Base-by-base conservation (phyloP, 192 early-diverging fungal species). In the Fimicolochytrium jonesii region DNA sequence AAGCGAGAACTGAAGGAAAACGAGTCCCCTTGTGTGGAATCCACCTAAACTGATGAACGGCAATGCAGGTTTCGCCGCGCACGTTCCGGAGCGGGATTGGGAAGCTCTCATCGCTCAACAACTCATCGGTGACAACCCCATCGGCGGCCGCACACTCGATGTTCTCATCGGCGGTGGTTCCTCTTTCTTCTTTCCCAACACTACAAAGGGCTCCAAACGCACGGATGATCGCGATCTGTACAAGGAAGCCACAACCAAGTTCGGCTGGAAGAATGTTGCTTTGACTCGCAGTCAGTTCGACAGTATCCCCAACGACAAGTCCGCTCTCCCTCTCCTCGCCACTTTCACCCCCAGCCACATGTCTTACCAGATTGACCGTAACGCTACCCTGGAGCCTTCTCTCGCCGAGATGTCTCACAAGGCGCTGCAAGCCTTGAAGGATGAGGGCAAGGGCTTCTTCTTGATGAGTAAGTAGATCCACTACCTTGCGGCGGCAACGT, bases 151-250 rank as follows among this genome's bases (percentile, higher is more conserved):
- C 4, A 76, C 76, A 30, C 83, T 90, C 9, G 93, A 98, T 73
- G 58, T 96, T 35, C 82, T 93, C 82, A 81, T 96, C 71, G 93
- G 92, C 42, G 94, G 94, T 25, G 95, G 95, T 7, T 72, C 69
- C 9, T 96, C 93, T 74, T 88, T 89, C 61, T 98, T 95, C 74
- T 67, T 87, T 48, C 88, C 92, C 34, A 77, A 86, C 53, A 67
- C 75, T 6, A 69, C 66, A 2, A 45, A 71, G 6, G 68, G 69
- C 20, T 86, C 88, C 72, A 94, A 92, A 64, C 82, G 95, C 26
- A 13, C 25, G 1, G 95, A 98, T 67, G 65, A 80, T 22, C 65
- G 80, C 10, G 81, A 96, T 61, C 55, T 94, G 42, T 66, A 87
- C 44, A 41, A 63, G 30, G 73, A 70, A 11, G 79, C 79, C 2